Evolutionary conservation across 164 flowering plant species (phyloP).

Genomic region (Vitis cinerea): DNA sequence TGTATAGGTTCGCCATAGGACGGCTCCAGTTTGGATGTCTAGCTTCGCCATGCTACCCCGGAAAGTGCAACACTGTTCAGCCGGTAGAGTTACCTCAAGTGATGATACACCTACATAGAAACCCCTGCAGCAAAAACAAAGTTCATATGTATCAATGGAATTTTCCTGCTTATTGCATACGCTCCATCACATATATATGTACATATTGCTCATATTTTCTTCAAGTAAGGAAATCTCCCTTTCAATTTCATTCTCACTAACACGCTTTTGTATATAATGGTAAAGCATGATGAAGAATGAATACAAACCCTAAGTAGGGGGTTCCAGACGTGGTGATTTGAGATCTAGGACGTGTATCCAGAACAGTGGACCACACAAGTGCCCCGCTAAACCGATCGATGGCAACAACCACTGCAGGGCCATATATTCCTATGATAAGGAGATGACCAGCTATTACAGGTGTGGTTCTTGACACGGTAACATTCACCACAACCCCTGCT

Average conservation of each 20-base stretch:
- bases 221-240: too few species aligned
- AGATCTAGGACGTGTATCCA: slow-evolving; percentile 7
- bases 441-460: slow-evolving; percentile 40
- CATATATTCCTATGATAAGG: slow-evolving; percentile 43
- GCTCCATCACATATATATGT: too few species aligned
- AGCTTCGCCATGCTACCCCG: slow-evolving; percentile 49
- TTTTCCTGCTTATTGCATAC: too few species aligned
- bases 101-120: slow-evolving; percentile 51
- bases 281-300: too few species aligned
- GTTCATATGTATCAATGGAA: too few species aligned
- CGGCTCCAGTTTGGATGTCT: slow-evolving; percentile 24
- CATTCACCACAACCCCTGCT: slow-evolving; percentile 26
- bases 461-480: slow-evolving; percentile 38
- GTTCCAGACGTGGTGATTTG: slow-evolving; percentile 43
- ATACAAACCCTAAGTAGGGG: slow-evolving; percentile 28
- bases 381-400: slow-evolving; percentile 25
- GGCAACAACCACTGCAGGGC: slow-evolving; percentile 49
- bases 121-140: slow-evolving; percentile 10
- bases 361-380: slow-evolving; percentile 37
- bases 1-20: slow-evolving; percentile 41
- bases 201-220: too few species aligned
- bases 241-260: too few species aligned
- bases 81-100: slow-evolving; percentile 27
- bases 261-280: too few species aligned
- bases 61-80: slow-evolving; percentile 40